Evolutionary conservation across 2,329 filamentous ascomycete genomes (phyloP).

Genomic region (Paecilomyces sp.): DNA sequence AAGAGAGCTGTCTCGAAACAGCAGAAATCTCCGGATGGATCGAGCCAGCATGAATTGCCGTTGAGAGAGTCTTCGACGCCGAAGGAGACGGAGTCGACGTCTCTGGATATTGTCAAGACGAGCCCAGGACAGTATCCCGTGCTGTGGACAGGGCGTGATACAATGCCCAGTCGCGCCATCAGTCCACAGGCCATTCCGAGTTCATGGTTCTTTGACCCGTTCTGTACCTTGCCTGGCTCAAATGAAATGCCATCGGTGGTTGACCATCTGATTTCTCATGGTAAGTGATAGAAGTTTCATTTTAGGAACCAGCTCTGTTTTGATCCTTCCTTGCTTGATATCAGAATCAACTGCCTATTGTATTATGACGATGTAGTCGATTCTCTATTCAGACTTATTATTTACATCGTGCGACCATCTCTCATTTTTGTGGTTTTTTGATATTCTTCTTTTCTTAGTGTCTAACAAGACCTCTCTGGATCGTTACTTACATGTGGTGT

Average conservation of each 20-base stretch:
- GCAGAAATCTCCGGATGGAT: conserved; percentile 4
- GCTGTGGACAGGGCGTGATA: conserved; percentile 11
- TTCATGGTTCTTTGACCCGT: conserved; percentile 26
- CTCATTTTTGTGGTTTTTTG: not conserved
- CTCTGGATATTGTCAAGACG: conserved; percentile 1
- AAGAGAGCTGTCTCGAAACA: conserved; percentile 5
- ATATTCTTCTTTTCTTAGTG: not conserved
- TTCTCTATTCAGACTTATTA: not conserved
- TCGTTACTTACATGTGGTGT: conserved; percentile 12
- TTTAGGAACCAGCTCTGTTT: not conserved
- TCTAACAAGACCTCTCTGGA: not conserved
- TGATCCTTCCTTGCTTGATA: not conserved
- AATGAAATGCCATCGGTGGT: conserved; percentile 17
- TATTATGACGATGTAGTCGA: not conserved
- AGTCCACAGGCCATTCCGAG: conserved; percentile 12
- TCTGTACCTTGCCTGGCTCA: conserved; percentile 23
- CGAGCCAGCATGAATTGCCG: conserved; percentile 8
- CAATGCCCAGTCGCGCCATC: conserved; percentile 8
- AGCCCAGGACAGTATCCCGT: conserved; percentile 8
- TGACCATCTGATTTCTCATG: conserved; percentile 24
- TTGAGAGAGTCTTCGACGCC: not conserved
- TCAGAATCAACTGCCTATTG: not conserved
- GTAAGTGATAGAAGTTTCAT: conserved; percentile 15
- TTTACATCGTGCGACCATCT: not conserved
- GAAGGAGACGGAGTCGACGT: not conserved